These are phyloP conservation scores for Blastomyces percursus DNA, from an alignment of 2,329 filamentous ascomycete species.

Conservation along the genomic window DNA sequence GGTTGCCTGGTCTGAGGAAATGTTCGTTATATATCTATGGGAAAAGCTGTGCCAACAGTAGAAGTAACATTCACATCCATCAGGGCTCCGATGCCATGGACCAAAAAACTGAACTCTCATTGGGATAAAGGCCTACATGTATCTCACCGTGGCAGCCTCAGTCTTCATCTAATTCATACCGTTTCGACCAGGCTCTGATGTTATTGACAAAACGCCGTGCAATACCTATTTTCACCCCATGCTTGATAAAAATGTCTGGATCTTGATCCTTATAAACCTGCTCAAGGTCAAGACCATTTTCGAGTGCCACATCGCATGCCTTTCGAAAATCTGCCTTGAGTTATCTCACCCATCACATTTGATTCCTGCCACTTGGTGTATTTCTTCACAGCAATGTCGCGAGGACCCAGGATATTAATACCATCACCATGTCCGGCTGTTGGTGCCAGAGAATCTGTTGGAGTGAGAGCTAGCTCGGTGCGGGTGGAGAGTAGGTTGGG, in stretches of 20 bases:
- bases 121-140: no score
- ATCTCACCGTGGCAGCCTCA: no score
- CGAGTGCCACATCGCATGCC: slow-evolving; percentile 18
- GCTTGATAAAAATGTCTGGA: slow-evolving; percentile 21
- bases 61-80: no score
- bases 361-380: slow-evolving; percentile 23
- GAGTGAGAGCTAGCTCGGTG: no score
- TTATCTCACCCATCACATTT: slow-evolving; percentile 13
- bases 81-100: no score
- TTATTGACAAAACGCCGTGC: slow-evolving; percentile 23
- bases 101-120: no score
- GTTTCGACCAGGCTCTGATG: slow-evolving; percentile 18
- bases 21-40: no score
- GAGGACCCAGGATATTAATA: slow-evolving; percentile 16
- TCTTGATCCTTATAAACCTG: slow-evolving; percentile 23
- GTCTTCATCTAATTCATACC: neutral
- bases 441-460: no score
- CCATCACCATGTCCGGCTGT: neutral
- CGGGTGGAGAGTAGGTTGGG: slow-evolving; percentile 6
- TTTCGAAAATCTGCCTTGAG: slow-evolving; percentile 18
- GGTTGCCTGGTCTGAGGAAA: no score
- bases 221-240: slow-evolving; percentile 22
- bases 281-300: slow-evolving; percentile 19
- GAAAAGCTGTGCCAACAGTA: no score
- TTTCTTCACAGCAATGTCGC: slow-evolving; percentile 17